Percentiles rank a stretch among this genome's conserved stretches.
Evolutionary conservation across 163 green algal genomes (phyloP).

Genomic region (Chlamydomonas reinhardtii): DNA sequence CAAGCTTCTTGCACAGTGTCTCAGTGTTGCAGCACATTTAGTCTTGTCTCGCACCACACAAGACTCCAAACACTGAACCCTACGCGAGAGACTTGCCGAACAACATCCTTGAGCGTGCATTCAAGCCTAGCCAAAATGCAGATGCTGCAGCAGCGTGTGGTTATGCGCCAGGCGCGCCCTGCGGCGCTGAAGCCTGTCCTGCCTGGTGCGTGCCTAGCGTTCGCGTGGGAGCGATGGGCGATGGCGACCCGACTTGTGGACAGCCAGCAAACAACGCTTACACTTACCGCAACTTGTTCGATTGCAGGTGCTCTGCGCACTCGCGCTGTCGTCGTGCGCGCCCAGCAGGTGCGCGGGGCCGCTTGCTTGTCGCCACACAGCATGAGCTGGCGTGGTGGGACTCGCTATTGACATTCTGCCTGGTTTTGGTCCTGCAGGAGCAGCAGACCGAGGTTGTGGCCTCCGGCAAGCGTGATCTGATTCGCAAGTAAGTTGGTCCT

Average conservation of each 20-base stretch:
- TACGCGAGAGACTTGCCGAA: not conserved
- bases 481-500: conserved; percentile 49
- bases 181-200: conserved; percentile 8
- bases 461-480: conserved; percentile 33
- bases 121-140: conserved; percentile 18
- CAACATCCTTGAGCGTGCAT: not conserved
- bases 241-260: not conserved
- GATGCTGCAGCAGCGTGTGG: conserved; percentile 22
- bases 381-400: no score
- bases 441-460: not conserved
- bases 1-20: no score
- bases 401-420: no score
- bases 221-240: not conserved
- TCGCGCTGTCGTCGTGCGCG: conserved; percentile 2
- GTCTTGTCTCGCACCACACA: no score
- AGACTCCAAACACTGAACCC: no score
- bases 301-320: conserved; percentile 2
- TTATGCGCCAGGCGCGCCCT: conserved; percentile 5
- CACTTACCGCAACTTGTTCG: not conserved
- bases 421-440: not conserved
- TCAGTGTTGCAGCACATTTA: no score
- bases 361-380: no score
- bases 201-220: conserved; percentile 20
- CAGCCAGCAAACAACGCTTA: not conserved
- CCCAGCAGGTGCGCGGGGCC: conserved; percentile 3